These are phyloP conservation scores for Candida vaughaniae DNA, from an alignment of 805 yeast species.

Conservation along the genomic window DNA sequence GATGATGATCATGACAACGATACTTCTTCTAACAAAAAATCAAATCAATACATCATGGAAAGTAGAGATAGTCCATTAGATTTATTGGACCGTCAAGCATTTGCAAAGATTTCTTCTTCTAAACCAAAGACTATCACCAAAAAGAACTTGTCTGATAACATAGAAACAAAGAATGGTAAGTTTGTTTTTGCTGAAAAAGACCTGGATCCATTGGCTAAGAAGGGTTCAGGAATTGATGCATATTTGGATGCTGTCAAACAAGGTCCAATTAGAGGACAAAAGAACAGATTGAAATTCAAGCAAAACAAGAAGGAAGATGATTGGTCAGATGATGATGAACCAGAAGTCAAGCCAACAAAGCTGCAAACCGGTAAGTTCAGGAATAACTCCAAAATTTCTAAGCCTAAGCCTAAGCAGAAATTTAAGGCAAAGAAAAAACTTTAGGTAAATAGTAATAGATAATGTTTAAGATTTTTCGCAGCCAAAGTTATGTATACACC, in stretches of 20 bases:
- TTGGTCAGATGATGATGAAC: slow-evolving; percentile 46
- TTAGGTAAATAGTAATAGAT: slow-evolving; percentile 20
- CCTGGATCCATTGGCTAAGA: slow-evolving; percentile 45
- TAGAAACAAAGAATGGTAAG: slow-evolving; percentile 64
- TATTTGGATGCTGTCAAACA: slow-evolving; percentile 90
- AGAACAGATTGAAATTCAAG: slow-evolving; percentile 85
- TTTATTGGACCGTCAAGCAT: slow-evolving; percentile 78
- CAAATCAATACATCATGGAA: slow-evolving; percentile 72
- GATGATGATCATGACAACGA: slow-evolving; percentile 44
- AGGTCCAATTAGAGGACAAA: slow-evolving; percentile 93
- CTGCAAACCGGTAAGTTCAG: slow-evolving; percentile 13
- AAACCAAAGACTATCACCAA: slow-evolving; percentile 65
- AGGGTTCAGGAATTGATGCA: slow-evolving; percentile 73
- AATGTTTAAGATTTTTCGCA: too few species aligned
- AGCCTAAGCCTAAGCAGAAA: slow-evolving; percentile 46
- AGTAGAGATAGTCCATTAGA: slow-evolving; percentile 79
- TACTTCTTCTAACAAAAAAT: slow-evolving; percentile 40
- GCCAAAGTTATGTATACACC: too few species aligned
- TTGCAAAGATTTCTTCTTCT: slow-evolving; percentile 86
- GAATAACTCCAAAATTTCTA: slow-evolving; percentile 26
- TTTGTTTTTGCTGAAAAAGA: slow-evolving; percentile 59
- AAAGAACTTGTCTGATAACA: slow-evolving; percentile 36
- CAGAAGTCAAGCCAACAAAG: slow-evolving; percentile 26
- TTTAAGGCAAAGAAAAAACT: slow-evolving; percentile 62
- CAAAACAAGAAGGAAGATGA: slow-evolving; percentile 52